Percentiles rank a stretch among this genome's conserved stretches.
These are phyloP conservation scores for Irpex lacteus DNA, from an alignment of 1,284 basidiomycete species.

Conservation along the genomic window DNA sequence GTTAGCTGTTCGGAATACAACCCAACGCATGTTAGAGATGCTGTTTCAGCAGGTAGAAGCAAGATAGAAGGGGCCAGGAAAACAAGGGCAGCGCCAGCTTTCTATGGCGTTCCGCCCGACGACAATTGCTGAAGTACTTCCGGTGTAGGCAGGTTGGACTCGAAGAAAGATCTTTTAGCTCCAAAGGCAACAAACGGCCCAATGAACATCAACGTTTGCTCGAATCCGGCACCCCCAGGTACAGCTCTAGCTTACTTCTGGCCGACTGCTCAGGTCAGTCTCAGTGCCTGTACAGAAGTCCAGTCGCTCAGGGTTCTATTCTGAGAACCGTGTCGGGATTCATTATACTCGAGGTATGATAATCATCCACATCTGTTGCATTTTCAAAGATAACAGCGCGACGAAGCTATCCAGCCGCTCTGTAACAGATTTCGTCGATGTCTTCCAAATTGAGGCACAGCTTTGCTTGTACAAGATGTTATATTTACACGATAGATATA, in stretches of 20 bases:
- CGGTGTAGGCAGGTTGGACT: not conserved
- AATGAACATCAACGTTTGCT: not conserved
- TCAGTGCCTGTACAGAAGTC: too few relatives aligned
- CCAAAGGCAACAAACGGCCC: not conserved
- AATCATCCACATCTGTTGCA: not conserved
- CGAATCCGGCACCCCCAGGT: too few relatives aligned
- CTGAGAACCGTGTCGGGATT: too few relatives aligned
- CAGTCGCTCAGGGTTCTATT: too few relatives aligned
- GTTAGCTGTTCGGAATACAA: too few relatives aligned
- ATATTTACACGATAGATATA: not conserved
- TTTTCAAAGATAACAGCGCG: not conserved
- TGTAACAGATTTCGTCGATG: not conserved
- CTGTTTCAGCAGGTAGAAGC: too few relatives aligned
- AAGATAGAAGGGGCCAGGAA: too few relatives aligned
- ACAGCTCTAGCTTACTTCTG: too few relatives aligned
- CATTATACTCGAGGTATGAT: not conserved
- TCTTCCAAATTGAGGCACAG: not conserved
- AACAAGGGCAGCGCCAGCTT: too few relatives aligned
- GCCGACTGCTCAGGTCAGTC: too few relatives aligned
- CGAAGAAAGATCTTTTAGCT: not conserved
- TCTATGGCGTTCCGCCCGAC: not conserved
- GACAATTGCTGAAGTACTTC: not conserved
- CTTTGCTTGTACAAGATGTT: not conserved
- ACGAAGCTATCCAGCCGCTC: not conserved
- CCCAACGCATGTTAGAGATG: too few relatives aligned